These are phyloP conservation scores for Picochlorum sp. DNA, from an alignment of 139 green algal genomes.

Conservation along the genomic window DNA sequence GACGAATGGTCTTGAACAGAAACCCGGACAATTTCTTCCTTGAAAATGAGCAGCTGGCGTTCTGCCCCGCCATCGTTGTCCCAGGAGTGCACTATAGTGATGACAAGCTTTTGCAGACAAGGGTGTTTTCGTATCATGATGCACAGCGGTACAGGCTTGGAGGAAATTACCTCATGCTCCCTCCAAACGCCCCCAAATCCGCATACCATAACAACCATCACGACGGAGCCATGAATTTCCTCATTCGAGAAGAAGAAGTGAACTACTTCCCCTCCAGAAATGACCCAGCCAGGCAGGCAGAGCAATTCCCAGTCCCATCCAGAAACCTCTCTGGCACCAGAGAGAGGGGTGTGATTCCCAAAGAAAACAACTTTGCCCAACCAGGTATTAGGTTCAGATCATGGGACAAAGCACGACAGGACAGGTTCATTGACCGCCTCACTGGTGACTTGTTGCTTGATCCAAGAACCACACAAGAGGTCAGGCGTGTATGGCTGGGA, in stretches of 20 bases:
- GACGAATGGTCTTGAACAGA: slow-evolving; percentile 72
- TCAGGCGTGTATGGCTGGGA: slow-evolving; percentile 83
- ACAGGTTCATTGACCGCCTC: slow-evolving; percentile 74
- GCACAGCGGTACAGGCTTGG: slow-evolving; percentile 88
- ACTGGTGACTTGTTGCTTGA: slow-evolving; percentile 55
- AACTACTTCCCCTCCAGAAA: slow-evolving; percentile 95
- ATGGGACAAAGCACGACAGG: slow-evolving; percentile 63
- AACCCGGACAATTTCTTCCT: slow-evolving; percentile 87
- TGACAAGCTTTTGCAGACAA: slow-evolving; percentile 95
- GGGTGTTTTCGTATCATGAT: slow-evolving; percentile 71
- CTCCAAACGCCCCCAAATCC: slow-evolving; percentile 75
- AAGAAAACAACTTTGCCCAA: slow-evolving; percentile 94
- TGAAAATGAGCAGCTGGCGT: slow-evolving; percentile 80
- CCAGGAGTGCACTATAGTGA: slow-evolving; percentile 83
- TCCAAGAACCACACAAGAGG: slow-evolving; percentile 52
- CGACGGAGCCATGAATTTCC: slow-evolving; percentile 96
- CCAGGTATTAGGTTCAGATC: slow-evolving; percentile 62
- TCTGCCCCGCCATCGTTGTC: slow-evolving; percentile 69
- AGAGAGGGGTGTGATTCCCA: slow-evolving; percentile 70
- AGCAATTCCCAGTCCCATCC: slow-evolving; percentile 49
- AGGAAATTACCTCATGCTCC: slow-evolving; percentile 92
- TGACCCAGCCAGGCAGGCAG: slow-evolving; percentile 74
- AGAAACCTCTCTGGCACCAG: slow-evolving; percentile 50
- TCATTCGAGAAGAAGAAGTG: slow-evolving; percentile 84
- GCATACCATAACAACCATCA: slow-evolving; percentile 94